Base-by-base conservation (phyloP, 331 rosid genomes). In the Stylosanthes scabra region DNA sequence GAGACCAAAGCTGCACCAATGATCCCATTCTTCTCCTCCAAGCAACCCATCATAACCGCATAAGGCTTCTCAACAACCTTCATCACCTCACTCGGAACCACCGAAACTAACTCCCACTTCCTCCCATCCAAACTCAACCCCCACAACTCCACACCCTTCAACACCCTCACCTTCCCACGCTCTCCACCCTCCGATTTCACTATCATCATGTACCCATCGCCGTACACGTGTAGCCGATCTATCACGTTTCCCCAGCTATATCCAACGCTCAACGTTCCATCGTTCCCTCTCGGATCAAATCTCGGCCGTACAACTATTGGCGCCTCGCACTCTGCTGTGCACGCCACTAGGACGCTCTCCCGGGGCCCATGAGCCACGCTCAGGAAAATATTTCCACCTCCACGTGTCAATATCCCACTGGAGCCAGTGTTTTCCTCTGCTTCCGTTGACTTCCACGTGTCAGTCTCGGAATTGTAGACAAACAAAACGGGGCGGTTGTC, bases 171-270 rank as follows among this genome's bases (percentile, higher is more conserved):
- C 11, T 42, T 72, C 6, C 44, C 2, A 15, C 12, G 5, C 46
- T 0, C 0, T 2, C 59, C 49, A 34, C 80, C 81, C 44, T 85
- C 83, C 0, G 87, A 88, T 50, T 72, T 75, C 29, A 83, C 80
- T 0, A 88, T 66, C 86, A 88, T 88, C 93, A 86, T 83, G 78
- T 81, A 83, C 55, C 90, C 93, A 61, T 88, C 93, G 7, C 93
- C 86, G 74, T 80, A 86, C 80, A 88, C 88, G 81, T 86, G 88
- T 54, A 88, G 15, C 37, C 87, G 65, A 39, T 88, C 88, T 0
- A 81, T 81, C 63, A 66, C 77, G 61, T 71, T 83, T 11, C 92
- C 89, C 88, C 88, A 85, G 3, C 82, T 85, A 3, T 78, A 85
- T 59, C 86, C 88, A 13, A 83, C 79, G 5, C 72, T 81, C 11